Conservation (phyloP, 148 eudicot species). For the Rhododendron williamsianum region DNA sequence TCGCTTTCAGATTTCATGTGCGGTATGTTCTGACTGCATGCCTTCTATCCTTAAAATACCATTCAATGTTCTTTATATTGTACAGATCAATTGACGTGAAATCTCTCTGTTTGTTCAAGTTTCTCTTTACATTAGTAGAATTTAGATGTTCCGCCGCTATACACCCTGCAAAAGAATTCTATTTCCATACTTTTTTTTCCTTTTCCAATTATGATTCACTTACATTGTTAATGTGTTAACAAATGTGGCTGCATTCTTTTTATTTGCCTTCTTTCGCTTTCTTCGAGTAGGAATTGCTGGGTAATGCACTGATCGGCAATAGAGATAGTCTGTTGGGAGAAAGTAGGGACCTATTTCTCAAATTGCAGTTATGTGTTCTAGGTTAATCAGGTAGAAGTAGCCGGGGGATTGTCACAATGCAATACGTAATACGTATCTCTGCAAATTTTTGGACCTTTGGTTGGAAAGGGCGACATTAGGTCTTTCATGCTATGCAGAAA, state of each 20-base stretch:
- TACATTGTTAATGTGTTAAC: not conserved
- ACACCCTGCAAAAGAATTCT: not conserved
- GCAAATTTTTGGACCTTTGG: constrained; percentile 7
- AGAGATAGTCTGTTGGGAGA: not conserved
- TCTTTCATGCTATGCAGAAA: not conserved
- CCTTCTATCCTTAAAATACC: not conserved
- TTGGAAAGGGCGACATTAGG: not conserved
- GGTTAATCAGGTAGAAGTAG: not conserved
- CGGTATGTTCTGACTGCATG: constrained; percentile 15
- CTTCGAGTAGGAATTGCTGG: not conserved
- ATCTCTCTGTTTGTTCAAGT: not conserved
- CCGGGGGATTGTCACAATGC: not conserved
- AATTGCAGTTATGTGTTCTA: not conserved
- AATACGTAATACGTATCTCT: not conserved
- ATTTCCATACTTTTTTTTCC: not conserved
- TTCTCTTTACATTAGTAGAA: not conserved
- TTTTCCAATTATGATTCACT: too few species aligned
- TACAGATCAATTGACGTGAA: not conserved
- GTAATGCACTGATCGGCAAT: not conserved
- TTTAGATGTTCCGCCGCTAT: not conserved
- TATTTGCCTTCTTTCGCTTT: not conserved
- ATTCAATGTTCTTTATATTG: not conserved
- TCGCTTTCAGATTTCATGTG: constrained; percentile 42
- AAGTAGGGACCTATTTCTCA: not conserved
- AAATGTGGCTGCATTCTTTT: not conserved